Evolutionary conservation across 306 rosid species (phyloP).

Genomic region (Senna tora): DNA sequence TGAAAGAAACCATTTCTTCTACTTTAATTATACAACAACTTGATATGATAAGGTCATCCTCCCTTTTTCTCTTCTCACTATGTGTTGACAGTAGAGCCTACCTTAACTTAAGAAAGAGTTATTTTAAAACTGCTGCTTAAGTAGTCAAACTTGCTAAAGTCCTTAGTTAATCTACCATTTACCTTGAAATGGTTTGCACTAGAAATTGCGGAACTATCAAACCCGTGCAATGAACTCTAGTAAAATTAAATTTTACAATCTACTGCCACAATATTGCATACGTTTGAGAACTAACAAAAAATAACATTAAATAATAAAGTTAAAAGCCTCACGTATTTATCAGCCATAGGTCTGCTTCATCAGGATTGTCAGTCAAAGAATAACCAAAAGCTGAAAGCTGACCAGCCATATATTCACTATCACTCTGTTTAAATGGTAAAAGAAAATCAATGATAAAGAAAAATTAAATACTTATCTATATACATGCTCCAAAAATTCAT

Average conservation of each 20-base stretch:
- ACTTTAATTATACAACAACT: too few species aligned
- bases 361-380: conserved; percentile 75
- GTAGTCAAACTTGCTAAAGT: neutral
- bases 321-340: conserved; percentile 74
- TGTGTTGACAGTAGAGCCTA: too few species aligned
- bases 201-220: neutral
- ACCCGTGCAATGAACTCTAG: neutral
- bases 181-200: neutral
- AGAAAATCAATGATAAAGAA: conserved; percentile 8
- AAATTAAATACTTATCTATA: neutral
- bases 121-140: neutral
- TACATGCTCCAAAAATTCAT: neutral
- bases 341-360: conserved; percentile 94
- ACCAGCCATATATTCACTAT: conserved; percentile 98
- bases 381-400: conserved; percentile 95
- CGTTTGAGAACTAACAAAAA: neutral
- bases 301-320: conserved; percentile 2
- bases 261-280: neutral
- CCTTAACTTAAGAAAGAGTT: neutral
- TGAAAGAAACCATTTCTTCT: too few species aligned
- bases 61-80: too few species aligned
- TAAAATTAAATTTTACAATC: neutral
- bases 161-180: neutral
- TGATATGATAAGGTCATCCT: too few species aligned
- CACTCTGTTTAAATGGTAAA: conserved; percentile 63